phyloP scores from a whole-genome alignment of 352 stramenopile species.

The Blastocystis sp. region DNA sequence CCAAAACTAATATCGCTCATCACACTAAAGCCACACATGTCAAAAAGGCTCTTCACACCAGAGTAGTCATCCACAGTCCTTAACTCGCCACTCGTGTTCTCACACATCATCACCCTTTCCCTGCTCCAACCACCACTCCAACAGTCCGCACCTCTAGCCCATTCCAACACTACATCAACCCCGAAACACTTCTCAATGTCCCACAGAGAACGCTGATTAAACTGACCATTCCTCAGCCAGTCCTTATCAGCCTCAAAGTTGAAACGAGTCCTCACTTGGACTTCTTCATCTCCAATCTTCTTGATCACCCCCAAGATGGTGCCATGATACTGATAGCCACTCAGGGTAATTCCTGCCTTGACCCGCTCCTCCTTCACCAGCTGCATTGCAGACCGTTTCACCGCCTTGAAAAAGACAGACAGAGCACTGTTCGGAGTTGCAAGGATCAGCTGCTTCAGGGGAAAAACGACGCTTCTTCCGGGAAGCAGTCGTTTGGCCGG shows the following conservation, averaged over 20 bases:
- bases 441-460: not conserved
- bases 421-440: not conserved
- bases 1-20: too few species aligned
- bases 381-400: not conserved
- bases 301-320: not conserved
- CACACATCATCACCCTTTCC: not conserved
- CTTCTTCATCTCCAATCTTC: not conserved
- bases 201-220: not conserved
- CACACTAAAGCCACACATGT: too few species aligned
- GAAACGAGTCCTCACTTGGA: not conserved
- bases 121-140: not conserved
- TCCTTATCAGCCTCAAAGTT: not conserved
- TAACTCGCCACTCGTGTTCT: not conserved
- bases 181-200: not conserved
- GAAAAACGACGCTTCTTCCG: not conserved
- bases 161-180: not conserved
- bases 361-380: not conserved
- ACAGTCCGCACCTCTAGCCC: too few species aligned
- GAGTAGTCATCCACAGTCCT: not conserved
- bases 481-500: not conserved
- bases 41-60: too few species aligned
- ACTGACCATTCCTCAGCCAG: not conserved
- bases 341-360: not conserved
- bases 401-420: not conserved
- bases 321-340: not conserved